Conservation (phyloP, 345 rosid species). For the Pistacia atlantica region DNA sequence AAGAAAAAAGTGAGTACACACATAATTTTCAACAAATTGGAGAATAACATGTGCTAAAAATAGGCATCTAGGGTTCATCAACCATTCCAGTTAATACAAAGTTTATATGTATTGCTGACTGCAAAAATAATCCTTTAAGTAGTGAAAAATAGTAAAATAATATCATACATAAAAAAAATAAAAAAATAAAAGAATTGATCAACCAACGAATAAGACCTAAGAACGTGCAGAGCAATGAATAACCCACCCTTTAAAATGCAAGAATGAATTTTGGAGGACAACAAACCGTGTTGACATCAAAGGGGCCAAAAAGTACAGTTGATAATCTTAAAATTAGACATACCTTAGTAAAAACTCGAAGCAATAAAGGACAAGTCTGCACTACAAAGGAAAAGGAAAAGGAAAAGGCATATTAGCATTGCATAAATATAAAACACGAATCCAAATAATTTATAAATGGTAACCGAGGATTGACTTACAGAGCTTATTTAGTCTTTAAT, state of each 20-base stretch:
- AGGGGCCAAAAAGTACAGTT: not conserved
- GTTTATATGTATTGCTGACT: not conserved
- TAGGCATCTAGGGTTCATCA: not conserved
- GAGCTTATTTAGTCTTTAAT: not conserved
- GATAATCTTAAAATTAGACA: not conserved
- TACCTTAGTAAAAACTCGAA: slow-evolving; percentile 96
- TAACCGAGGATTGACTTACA: no score
- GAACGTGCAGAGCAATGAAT: not conserved
- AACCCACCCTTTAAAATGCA: not conserved
- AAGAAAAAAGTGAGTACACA: not conserved
- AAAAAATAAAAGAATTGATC: no score
- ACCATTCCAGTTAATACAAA: not conserved
- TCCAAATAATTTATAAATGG: not conserved
- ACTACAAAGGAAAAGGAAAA: not conserved
- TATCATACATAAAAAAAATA: not conserved
- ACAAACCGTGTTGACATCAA: not conserved
- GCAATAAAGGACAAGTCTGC: slow-evolving; percentile 96
- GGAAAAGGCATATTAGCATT: not conserved
- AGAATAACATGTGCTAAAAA: not conserved
- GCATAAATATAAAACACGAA: no score
- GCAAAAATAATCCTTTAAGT: not conserved
- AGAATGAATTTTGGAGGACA: not conserved
- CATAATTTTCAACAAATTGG: not conserved
- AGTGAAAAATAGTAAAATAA: no score
- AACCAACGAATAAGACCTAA: not conserved